A percentile compares a stretch with the other conserved stretches of the same genome.
Evolutionary conservation across 2,329 filamentous ascomycete species (phyloP).

Genomic region (Ceratocystis diversiconidia): DNA sequence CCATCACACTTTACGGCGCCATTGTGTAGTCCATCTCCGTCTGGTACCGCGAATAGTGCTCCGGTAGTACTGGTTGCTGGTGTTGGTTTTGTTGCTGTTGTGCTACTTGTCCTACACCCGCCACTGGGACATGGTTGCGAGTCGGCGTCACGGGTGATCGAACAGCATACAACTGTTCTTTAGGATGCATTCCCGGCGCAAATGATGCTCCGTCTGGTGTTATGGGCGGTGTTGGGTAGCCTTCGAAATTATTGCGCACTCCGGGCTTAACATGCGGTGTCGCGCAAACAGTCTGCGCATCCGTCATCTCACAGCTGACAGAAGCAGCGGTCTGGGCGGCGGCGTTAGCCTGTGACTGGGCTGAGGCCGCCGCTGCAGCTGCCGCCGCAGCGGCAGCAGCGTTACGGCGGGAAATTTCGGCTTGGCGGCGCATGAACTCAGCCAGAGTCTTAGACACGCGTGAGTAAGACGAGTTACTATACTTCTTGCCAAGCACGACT

Average conservation of each 20-base stretch:
- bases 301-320: constrained; percentile 34
- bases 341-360: constrained; percentile 24
- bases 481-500: constrained; percentile 44
- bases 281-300: constrained; percentile 48
- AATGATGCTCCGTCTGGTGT: constrained; percentile 58
- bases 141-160: constrained; percentile 51
- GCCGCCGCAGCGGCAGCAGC: constrained; percentile 23
- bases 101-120: neutral
- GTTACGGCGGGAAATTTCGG: constrained; percentile 37
- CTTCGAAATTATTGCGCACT: constrained; percentile 45
- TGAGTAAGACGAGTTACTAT: constrained; percentile 39
- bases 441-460: constrained; percentile 41
- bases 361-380: constrained; percentile 39
- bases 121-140: constrained; percentile 30
- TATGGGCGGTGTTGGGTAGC: constrained; percentile 74
- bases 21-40: constrained; percentile 17
- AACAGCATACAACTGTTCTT: constrained; percentile 34
- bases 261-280: constrained; percentile 60
- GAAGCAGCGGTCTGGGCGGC: constrained; percentile 58
- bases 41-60: constrained; percentile 15
- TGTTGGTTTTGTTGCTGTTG: constrained; percentile 22
- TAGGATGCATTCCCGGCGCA: constrained; percentile 32
- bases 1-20: constrained; percentile 10
- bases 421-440: constrained; percentile 46
- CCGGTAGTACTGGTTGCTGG: constrained; percentile 16